Conservation (phyloP, 352 stramenopile species). For the Pelagophyceae sp. region DNA sequence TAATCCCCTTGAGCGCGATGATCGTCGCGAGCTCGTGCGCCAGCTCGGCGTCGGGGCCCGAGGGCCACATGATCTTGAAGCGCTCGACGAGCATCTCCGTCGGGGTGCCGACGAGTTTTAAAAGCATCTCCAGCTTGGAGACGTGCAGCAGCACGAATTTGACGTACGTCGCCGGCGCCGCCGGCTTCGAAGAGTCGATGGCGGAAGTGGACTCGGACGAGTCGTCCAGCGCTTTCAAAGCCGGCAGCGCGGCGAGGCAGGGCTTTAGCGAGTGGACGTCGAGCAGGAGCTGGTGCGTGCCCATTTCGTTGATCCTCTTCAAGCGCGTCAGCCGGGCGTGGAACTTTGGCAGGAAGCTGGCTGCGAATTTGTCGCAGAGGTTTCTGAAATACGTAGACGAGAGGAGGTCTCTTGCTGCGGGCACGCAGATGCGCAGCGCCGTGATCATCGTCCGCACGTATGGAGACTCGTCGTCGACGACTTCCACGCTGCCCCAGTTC, state of each 20-base stretch:
- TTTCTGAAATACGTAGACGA: slow-evolving; percentile 86
- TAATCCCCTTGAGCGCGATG: neutral
- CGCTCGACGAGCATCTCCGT: slow-evolving; percentile 87
- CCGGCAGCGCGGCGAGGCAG: slow-evolving; percentile 82
- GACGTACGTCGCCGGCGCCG: slow-evolving; percentile 81
- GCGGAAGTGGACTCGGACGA: slow-evolving; percentile 40
- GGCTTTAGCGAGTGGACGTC: slow-evolving; percentile 95
- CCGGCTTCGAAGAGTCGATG: slow-evolving; percentile 28
- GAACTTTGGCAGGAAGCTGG: slow-evolving; percentile 76
- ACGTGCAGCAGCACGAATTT: slow-evolving; percentile 94
- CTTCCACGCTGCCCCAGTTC: slow-evolving; percentile 84
- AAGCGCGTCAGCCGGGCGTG: slow-evolving; percentile 71
- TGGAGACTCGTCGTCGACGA: slow-evolving; percentile 85
- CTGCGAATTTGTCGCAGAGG: slow-evolving; percentile 95
- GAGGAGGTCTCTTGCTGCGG: slow-evolving; percentile 73
- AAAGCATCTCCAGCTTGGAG: slow-evolving; percentile 84
- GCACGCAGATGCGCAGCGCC: slow-evolving; percentile 80
- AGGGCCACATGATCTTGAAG: slow-evolving; percentile 89
- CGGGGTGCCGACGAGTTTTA: slow-evolving; percentile 94
- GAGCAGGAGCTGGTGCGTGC: slow-evolving; percentile 94
- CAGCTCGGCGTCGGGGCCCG: slow-evolving; percentile 49
- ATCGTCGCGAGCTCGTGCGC: neutral
- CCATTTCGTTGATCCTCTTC: slow-evolving; percentile 86
- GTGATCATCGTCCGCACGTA: slow-evolving; percentile 86
- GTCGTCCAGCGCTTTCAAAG: slow-evolving; percentile 48